Base-by-base conservation (phyloP, 306 rosid species). In the Glycine latifolia region DNA sequence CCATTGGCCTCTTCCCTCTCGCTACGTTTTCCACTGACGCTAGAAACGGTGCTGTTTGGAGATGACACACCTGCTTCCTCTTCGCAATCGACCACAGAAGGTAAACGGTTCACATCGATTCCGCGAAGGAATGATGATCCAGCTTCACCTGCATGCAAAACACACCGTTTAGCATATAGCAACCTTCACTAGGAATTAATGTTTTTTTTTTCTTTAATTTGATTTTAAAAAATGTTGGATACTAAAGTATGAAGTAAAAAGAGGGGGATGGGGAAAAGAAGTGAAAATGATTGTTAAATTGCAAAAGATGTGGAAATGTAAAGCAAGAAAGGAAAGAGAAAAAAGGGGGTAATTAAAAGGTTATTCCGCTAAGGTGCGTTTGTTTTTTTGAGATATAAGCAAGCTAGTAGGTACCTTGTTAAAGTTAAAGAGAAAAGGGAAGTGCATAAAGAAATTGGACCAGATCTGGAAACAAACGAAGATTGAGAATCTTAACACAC, bases 1-100 rank as follows among this genome's bases (percentile, higher is more conserved):
- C 31, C 31, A 26, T 26, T 26, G 31, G 31, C 31, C 1, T 26
- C 97, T 43, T 95, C 99, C 37, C 97, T 89, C 85, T 95, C 99
- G 78, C 97, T 90, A 10, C 99, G 83, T 58, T 93, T 95, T 11
- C 98, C 99, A 69, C 98, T 95, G 8, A 93, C 87, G 56, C 94
- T 95, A 5, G 99, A 95, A 12, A 95, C 90, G 0, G 99, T 95
- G 87, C 98, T 95, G 91, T 93, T 93, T 0, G 98, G 98, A 11
- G 97, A 93, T 31, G 98, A 95, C 15, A 89, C 92, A 0, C 94
- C 97, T 0, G 89, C 91, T 46, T 94, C 97, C 6, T 95, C 97
- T 55, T 95, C 99, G 59, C 91, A 91, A 16, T 93, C 96, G 1
- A 33, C 90, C 3, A 84, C 82, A 0, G 94, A 77, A 10, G 98